Base-by-base conservation (phyloP, 306 rosid genomes). In the Vicia sativa region DNA sequence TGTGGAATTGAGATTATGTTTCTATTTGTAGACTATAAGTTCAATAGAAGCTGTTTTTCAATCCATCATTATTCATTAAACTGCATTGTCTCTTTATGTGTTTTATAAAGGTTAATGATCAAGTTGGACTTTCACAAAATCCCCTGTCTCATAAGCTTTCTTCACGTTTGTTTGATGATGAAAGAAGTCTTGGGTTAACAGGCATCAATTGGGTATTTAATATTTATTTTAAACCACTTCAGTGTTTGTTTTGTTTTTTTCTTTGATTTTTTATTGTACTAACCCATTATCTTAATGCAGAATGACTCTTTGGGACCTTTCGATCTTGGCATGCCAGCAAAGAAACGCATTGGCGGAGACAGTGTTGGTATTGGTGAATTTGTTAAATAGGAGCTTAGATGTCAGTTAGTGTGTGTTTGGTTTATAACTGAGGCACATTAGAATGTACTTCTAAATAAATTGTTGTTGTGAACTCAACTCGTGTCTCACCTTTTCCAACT, bases 131-230 rank as follows among this genome's bases (percentile, higher is more conserved):
- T 65, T 44, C 76, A 12, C 82, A 73, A 58, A 89, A 82, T 46
- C 76, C 52, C 66, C 77, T 74, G 55, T 23, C 62, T 11, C 72
- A 63, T 64, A 86, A 85, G 44, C 75, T 73, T 76, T 79, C 80
- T 81, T 78, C 86, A 11, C 78, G 64, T 54, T 53, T 59, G 50
- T 69, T 63, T 45, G 84, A 81, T 37, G 96, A 82, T 50, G 97
- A 90, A 79, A 78, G 77, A 65, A 93, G 99, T 74, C 96, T 93
- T 44, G 99, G 97, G 67, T 76, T 93, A 67, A 67, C 84, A 21
- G 85, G 78, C 92, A 86, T 88, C 86, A 88, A 74, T 21, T 93
- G 97, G 99, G 99, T 90, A 87, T 63, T 67, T 61, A 12, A 26
- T 58, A 50, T 60, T 60, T 65, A 4, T 60, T 35, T 63, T 9